Evolutionary conservation across 2,329 filamentous ascomycete species (phyloP).

Genomic region (Didymellaceae sp.): DNA sequence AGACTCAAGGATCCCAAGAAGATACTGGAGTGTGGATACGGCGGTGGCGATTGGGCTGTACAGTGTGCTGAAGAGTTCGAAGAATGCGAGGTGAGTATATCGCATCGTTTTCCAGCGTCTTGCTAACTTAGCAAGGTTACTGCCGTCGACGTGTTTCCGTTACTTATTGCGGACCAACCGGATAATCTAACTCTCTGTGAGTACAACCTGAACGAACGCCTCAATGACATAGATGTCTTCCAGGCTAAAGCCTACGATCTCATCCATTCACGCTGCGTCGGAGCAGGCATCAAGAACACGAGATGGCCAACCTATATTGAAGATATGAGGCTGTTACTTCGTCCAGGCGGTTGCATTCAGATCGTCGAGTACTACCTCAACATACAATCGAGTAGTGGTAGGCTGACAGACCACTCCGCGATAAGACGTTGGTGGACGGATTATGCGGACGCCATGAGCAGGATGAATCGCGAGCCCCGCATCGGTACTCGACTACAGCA

Average conservation of each 20-base stretch:
- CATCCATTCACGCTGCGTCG: conserved; percentile 77
- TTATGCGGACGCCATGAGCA: conserved; percentile 46
- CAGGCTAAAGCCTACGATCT: conserved; percentile 76
- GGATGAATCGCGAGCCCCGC: conserved; percentile 43
- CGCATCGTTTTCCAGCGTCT: not conserved
- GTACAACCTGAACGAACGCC: conserved; percentile 49
- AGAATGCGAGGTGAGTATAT: conserved; percentile 45
- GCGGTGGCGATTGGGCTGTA: conserved; percentile 47
- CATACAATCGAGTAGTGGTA: conserved; percentile 84
- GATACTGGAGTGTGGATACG: conserved; percentile 51
- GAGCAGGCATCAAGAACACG: conserved; percentile 72
- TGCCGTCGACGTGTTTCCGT: conserved; percentile 48
- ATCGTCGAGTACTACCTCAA: conserved; percentile 88
- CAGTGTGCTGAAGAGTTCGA: conserved; percentile 47
- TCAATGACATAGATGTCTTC: conserved; percentile 57
- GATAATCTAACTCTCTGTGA: conserved; percentile 45
- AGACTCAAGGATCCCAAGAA: conserved; percentile 34
- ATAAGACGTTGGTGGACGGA: conserved; percentile 46
- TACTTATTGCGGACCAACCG: conserved; percentile 44
- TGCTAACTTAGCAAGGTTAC: conserved; percentile 42
- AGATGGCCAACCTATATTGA: conserved; percentile 78
- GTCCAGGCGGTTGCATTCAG: conserved; percentile 82
- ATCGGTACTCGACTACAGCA: conserved; percentile 40
- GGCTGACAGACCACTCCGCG: conserved; percentile 62
- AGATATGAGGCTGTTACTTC: conserved; percentile 76